Evolutionary conservation across 176 grass and related monocot genomes (phyloP).

Genomic region (Panicum miliaceum): DNA sequence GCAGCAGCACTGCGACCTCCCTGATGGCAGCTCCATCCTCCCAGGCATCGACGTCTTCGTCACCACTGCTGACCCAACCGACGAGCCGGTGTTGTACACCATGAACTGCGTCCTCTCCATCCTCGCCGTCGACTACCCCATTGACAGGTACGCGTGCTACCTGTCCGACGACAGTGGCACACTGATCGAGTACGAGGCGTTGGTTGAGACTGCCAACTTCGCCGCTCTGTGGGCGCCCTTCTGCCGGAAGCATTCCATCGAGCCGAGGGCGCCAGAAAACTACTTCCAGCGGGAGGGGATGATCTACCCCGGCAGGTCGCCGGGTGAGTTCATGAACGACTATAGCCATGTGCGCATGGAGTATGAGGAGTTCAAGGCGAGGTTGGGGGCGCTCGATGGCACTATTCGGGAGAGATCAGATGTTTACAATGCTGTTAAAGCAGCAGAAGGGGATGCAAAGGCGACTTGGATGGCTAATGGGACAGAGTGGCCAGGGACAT

Average conservation of each 20-base stretch:
- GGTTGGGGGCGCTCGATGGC: neutral
- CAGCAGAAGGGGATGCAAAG: neutral
- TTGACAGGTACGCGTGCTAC: conserved; percentile 17
- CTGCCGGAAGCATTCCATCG: conserved; percentile 21
- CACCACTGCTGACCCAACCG: conserved; percentile 21
- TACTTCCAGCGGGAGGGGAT: neutral
- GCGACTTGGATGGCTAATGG: conserved; percentile 40
- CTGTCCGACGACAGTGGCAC: conserved; percentile 21
- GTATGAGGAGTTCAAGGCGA: conserved; percentile 38
- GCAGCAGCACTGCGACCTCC: neutral
- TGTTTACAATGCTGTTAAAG: neutral
- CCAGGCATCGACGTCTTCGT: conserved; percentile 39
- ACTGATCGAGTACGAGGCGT: conserved; percentile 19
- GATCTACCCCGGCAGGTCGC: neutral
- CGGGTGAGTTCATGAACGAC: conserved; percentile 17
- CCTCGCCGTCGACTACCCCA: conserved; percentile 29
- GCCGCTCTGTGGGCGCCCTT: conserved; percentile 35
- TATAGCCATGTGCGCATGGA: neutral
- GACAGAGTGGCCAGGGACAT: conserved; percentile 24
- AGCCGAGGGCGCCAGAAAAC: conserved; percentile 21
- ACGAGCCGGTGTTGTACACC: conserved; percentile 28
- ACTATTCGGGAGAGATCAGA: conserved; percentile 6
- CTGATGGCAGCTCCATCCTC: neutral
- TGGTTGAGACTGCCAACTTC: neutral
- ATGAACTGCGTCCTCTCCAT: conserved; percentile 47